A percentile compares a stretch with the other conserved stretches of the same genome.
These are phyloP conservation scores for Kodamaea anthophila DNA, from an alignment of 1,139 yeast genomes.

Conservation along the genomic window DNA sequence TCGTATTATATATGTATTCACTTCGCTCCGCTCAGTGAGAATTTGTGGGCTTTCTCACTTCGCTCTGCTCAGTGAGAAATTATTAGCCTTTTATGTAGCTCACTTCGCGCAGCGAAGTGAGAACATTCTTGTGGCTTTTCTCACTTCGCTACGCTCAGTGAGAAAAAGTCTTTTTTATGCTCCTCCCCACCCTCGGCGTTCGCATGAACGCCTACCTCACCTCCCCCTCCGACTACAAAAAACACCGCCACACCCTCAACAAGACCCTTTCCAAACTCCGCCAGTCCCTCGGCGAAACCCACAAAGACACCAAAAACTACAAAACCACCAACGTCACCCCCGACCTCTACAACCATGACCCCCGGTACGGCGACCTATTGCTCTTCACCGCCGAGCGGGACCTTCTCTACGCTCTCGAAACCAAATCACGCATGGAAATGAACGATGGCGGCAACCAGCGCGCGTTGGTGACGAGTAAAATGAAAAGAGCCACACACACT, in stretches of 20 bases:
- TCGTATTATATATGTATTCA: too few species aligned
- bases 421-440: conserved; percentile 51
- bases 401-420: conserved; percentile 61
- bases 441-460: conserved; percentile 41
- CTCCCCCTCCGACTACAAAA: conserved; percentile 46
- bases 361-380: conserved; percentile 41
- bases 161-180: too few species aligned
- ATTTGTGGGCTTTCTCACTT: too few species aligned
- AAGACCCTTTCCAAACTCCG: conserved; percentile 52
- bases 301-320: conserved; percentile 54
- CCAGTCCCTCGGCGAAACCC: conserved; percentile 49
- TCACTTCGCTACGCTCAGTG: too few species aligned
- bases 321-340: conserved; percentile 35
- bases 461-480: conserved; percentile 57
- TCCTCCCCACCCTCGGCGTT: conserved; percentile 40
- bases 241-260: conserved; percentile 40
- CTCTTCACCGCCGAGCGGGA: conserved; percentile 63
- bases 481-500: conserved; percentile 54
- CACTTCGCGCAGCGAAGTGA: too few species aligned
- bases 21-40: too few species aligned
- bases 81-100: too few species aligned
- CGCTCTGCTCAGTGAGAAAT: too few species aligned
- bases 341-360: conserved; percentile 44
- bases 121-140: background rate
- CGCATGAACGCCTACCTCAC: conserved; percentile 45